These are phyloP conservation scores for Hypoxylon sp. DNA, from an alignment of 2,329 filamentous ascomycete species.

Conservation along the genomic window DNA sequence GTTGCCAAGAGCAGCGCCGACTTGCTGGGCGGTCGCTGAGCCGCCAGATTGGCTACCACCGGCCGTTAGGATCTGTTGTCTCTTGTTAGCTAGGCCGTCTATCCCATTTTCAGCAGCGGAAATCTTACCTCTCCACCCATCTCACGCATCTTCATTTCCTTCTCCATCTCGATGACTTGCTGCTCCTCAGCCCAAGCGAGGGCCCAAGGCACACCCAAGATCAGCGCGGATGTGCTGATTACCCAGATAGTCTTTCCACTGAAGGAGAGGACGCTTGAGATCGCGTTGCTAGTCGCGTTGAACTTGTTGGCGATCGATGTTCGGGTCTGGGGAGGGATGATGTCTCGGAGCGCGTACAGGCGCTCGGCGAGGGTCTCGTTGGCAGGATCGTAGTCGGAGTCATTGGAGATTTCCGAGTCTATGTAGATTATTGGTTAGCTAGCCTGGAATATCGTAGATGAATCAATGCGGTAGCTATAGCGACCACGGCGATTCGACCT, in stretches of 20 bases:
- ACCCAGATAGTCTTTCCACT: constrained; percentile 92
- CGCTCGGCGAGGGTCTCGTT: constrained; percentile 75
- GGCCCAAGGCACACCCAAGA: constrained; percentile 93
- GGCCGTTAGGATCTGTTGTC: constrained; percentile 61
- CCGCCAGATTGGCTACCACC: constrained; percentile 51
- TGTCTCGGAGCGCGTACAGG: constrained; percentile 79
- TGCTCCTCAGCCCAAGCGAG: constrained; percentile 95
- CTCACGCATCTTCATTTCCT: constrained; percentile 96
- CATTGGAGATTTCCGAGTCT: constrained; percentile 89
- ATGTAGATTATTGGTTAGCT: constrained; percentile 18
- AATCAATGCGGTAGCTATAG: background rate
- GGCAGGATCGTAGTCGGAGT: constrained; percentile 75
- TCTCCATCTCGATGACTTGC: constrained; percentile 96
- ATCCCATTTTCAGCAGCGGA: background rate
- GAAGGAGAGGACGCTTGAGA: constrained; percentile 74
- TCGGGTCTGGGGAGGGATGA: constrained; percentile 79
- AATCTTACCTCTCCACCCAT: constrained; percentile 75
- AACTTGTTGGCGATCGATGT: constrained; percentile 73
- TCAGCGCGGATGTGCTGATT: constrained; percentile 86
- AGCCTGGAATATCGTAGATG: background rate
- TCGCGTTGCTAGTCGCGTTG: constrained; percentile 66
- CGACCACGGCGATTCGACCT: background rate
- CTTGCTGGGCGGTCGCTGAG: constrained; percentile 61
- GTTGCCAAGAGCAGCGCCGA: constrained; percentile 63
- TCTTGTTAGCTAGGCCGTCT: constrained; percentile 25